Evolutionary conservation across 2,329 filamentous ascomycete species (phyloP).

Genomic region (Mycogone perniciosa): DNA sequence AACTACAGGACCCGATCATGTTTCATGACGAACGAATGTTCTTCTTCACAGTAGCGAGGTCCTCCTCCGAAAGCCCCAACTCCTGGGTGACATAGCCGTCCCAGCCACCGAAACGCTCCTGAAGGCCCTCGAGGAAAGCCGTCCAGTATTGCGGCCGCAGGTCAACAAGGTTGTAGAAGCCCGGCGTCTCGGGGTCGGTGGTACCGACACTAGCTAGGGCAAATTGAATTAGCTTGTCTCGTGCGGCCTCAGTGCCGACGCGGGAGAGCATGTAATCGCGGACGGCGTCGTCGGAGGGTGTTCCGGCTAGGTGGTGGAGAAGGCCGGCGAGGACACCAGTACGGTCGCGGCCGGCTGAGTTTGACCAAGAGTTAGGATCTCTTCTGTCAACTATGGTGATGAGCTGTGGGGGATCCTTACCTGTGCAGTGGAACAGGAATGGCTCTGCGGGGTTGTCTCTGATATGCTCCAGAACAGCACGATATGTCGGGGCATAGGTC

Average conservation of each 20-base stretch:
- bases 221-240: conserved; percentile 39
- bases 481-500: conserved; percentile 37
- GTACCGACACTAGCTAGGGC: conserved; percentile 33
- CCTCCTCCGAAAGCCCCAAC: conserved; percentile 40
- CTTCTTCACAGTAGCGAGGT: conserved; percentile 40
- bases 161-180: conserved; percentile 43
- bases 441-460: conserved; percentile 39
- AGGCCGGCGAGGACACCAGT: conserved; percentile 47
- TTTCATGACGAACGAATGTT: conserved; percentile 32
- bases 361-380: background rate
- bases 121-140: conserved; percentile 38
- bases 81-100: conserved; percentile 40
- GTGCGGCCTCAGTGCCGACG: conserved; percentile 46
- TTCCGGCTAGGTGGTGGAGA: conserved; percentile 45
- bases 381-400: background rate
- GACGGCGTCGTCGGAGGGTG: conserved; percentile 33
- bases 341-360: conserved; percentile 46
- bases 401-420: conserved; percentile 24
- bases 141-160: conserved; percentile 39
- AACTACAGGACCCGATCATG: background rate
- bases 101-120: conserved; percentile 41
- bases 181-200: conserved; percentile 34
- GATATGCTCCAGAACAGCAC: conserved; percentile 41
- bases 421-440: conserved; percentile 50
- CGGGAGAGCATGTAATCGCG: conserved; percentile 50